These are phyloP conservation scores for Solanum sejunctum DNA, from an alignment of 257 asterid genomes.

Conservation along the genomic window DNA sequence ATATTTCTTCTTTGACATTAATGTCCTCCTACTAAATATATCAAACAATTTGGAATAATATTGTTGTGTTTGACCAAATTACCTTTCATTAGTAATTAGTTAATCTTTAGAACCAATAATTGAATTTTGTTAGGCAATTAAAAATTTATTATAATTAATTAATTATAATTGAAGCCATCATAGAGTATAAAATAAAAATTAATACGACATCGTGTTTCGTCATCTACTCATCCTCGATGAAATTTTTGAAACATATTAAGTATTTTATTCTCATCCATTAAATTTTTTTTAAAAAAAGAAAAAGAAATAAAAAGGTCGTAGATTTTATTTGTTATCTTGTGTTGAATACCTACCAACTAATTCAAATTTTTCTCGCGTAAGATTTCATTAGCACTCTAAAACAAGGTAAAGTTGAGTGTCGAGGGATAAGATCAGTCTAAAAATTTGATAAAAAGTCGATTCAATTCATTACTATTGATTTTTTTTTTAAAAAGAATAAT, in stretches of 20 bases:
- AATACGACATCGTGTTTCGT: background rate
- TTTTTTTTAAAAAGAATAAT: too few relatives aligned
- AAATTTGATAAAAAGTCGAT: too few relatives aligned
- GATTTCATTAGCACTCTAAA: too few relatives aligned
- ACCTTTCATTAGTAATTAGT: background rate
- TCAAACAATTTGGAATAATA: background rate
- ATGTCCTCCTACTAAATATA: background rate
- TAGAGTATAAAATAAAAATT: background rate
- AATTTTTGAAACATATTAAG: background rate
- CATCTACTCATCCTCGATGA: background rate
- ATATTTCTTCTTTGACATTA: background rate
- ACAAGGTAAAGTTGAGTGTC: too few relatives aligned
- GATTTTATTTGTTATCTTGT: background rate
- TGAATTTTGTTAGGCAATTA: background rate
- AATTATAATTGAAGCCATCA: background rate
- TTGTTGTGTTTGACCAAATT: background rate
- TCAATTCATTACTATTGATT: too few relatives aligned
- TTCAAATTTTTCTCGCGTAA: too few relatives aligned
- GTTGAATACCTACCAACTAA: background rate
- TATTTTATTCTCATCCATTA: background rate
- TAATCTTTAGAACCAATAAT: background rate
- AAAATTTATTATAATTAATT: background rate
- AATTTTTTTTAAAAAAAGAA: background rate
- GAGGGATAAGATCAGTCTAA: too few relatives aligned
- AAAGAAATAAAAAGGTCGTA: background rate